phyloP scores from a whole-genome alignment of 768 basidiomycete genomes.

The Termitomyces sp. region DNA sequence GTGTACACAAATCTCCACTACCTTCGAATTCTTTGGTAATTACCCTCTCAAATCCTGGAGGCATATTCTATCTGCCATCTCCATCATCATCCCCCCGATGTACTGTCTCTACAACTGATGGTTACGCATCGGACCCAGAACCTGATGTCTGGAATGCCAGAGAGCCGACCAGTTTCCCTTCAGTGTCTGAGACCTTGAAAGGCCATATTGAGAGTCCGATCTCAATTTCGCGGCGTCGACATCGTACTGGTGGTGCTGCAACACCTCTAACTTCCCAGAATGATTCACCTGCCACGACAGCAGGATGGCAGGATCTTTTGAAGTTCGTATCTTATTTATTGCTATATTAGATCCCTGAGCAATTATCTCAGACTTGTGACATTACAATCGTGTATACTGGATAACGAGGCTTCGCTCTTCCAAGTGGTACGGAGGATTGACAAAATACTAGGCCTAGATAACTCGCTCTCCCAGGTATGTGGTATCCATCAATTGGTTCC shows the following conservation, averaged over 20 bases:
- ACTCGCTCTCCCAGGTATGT: conserved; percentile 36
- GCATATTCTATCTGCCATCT: conserved; percentile 54
- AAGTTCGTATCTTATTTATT: conserved; percentile 41
- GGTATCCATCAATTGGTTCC: neutral
- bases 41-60: conserved; percentile 55
- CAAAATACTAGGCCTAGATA: conserved; percentile 38
- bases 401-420: conserved; percentile 43
- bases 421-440: conserved; percentile 47
- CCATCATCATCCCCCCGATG: conserved; percentile 28
- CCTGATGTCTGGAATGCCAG: conserved; percentile 39
- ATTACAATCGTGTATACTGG: conserved; percentile 46
- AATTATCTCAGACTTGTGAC: conserved; percentile 39
- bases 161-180: conserved; percentile 18
- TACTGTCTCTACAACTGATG: conserved; percentile 51
- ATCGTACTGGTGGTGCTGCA: conserved; percentile 21
- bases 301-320: conserved; percentile 64
- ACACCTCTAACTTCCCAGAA: conserved; percentile 12
- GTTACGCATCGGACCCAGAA: conserved; percentile 75
- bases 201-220: conserved; percentile 13
- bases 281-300: conserved; percentile 32
- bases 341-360: neutral
- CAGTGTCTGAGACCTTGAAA: conserved; percentile 7
- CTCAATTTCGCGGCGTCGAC: conserved; percentile 26
- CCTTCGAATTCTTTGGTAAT: conserved; percentile 74
- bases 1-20: conserved; percentile 33